Percentiles rank a stretch among this genome's conserved stretches.
Conservation (phyloP, 2,329 filamentous ascomycete genomes). For the Metarhizium rileyi region DNA sequence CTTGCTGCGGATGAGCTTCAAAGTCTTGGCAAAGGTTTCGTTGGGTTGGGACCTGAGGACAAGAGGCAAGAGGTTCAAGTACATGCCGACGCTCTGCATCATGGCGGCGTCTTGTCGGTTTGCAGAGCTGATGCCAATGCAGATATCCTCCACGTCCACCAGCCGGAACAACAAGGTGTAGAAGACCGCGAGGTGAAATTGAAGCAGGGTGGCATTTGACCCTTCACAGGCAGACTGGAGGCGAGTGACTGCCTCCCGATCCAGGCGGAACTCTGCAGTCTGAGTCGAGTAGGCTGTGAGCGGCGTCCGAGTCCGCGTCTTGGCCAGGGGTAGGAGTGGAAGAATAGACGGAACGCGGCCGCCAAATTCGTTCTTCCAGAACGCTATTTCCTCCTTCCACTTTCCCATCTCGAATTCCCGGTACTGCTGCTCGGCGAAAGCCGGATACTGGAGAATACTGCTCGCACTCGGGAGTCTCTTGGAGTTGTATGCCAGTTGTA, state of each 20-base stretch:
- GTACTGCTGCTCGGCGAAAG: neutral
- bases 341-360: slow-evolving; percentile 20
- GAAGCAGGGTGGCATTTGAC: slow-evolving; percentile 25
- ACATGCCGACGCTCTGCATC: slow-evolving; percentile 28
- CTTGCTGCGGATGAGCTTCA: slow-evolving; percentile 14
- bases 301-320: slow-evolving; percentile 4
- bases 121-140: slow-evolving; percentile 34
- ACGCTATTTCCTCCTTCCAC: neutral
- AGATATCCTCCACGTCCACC: slow-evolving; percentile 24
- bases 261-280: neutral
- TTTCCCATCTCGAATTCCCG: neutral
- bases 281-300: slow-evolving; percentile 2
- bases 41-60: slow-evolving; percentile 18
- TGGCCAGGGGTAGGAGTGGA: slow-evolving; percentile 11
- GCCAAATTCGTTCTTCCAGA: slow-evolving; percentile 9
- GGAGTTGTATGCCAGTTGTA: slow-evolving; percentile 20
- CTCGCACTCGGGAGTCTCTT: neutral
- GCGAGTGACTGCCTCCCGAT: neutral
- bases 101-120: slow-evolving; percentile 13
- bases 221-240: slow-evolving; percentile 11
- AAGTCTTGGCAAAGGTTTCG: slow-evolving; percentile 14
- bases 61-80: slow-evolving; percentile 35
- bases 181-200: slow-evolving; percentile 36
- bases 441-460: neutral
- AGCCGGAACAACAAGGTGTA: slow-evolving; percentile 19